These are phyloP conservation scores for Botrytis tulipae DNA, from an alignment of 2,329 filamentous ascomycete species.

Conservation along the genomic window DNA sequence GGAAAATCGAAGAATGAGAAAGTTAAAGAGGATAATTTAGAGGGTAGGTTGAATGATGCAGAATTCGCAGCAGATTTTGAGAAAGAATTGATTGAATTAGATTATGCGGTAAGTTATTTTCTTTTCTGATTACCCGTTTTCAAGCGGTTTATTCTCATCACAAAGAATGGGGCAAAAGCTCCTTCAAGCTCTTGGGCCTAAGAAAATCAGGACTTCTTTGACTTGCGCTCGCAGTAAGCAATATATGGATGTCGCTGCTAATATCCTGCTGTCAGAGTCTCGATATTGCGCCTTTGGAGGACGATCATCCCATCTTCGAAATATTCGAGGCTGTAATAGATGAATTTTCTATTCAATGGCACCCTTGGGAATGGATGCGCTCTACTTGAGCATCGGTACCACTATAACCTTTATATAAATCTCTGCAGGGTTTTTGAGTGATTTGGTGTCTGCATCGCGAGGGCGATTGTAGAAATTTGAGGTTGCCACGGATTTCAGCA, in stretches of 20 bases:
- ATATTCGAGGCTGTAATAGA: slow-evolving; percentile 59
- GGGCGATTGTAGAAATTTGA: not conserved
- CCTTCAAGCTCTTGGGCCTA: not conserved
- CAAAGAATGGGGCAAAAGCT: accelerated
- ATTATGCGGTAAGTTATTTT: slow-evolving; percentile 60
- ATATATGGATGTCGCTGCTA: not conserved
- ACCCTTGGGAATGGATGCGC: not conserved
- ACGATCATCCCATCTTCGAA: slow-evolving; percentile 49
- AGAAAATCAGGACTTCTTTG: too few relatives aligned
- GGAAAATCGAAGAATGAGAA: slow-evolving; percentile 56
- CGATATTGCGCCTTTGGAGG: slow-evolving; percentile 45
- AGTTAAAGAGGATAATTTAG: slow-evolving; percentile 56
- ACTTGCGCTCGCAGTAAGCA: slow-evolving; percentile 37
- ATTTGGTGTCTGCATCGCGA: not conserved
- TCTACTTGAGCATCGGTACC: not conserved
- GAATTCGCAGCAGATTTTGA: slow-evolving; percentile 47
- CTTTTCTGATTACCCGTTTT: not conserved
- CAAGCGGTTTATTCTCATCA: accelerated
- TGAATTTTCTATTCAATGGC: slow-evolving; percentile 43
- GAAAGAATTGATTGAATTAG: slow-evolving; percentile 73
- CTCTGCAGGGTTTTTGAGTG: not conserved
- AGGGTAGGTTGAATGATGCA: slow-evolving; percentile 71
- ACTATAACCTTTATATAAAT: not conserved
- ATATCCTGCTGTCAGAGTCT: slow-evolving; percentile 51
- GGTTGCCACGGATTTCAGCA: too few relatives aligned